These are phyloP conservation scores for Fusarium foetens DNA, from an alignment of 2,329 filamentous ascomycete species.

Conservation along the genomic window DNA sequence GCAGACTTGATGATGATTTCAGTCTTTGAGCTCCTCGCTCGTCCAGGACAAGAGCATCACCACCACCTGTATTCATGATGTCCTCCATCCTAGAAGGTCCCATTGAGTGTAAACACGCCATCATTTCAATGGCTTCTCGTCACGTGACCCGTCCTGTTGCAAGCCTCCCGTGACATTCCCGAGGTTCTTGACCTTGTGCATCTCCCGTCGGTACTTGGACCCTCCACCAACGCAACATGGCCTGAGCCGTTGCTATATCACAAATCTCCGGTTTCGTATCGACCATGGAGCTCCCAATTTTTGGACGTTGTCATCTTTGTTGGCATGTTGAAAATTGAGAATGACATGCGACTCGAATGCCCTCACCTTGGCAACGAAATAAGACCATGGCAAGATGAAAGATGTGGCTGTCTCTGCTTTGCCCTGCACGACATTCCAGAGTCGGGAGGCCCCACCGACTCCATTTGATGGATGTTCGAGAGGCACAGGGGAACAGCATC, in stretches of 20 bases:
- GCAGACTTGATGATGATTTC: conserved; percentile 34
- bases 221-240: conserved; percentile 27
- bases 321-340: not conserved
- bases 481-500: conserved; percentile 29
- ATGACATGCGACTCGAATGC: not conserved
- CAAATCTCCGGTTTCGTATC: conserved; percentile 10
- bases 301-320: not conserved
- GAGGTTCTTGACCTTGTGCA: conserved; percentile 43
- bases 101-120: not conserved
- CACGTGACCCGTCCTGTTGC: conserved; percentile 25
- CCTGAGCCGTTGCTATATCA: conserved; percentile 18
- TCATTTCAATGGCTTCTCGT: not conserved
- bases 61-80: not conserved
- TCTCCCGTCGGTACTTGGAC: conserved; percentile 42
- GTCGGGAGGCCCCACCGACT: conserved; percentile 38
- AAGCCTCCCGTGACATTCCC: conserved; percentile 40
- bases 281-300: not conserved
- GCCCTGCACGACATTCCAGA: conserved; percentile 44
- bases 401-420: conserved; percentile 39
- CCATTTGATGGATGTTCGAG: conserved; percentile 18
- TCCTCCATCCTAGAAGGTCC: not conserved
- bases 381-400: not conserved
- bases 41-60: not conserved
- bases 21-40: conserved; percentile 7
- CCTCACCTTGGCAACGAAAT: conserved; percentile 10